Evolutionary conservation across 108 stramenopile genomes (phyloP), one percentile per base, ranked within the genome.

Genomic region (Pinguiococcus pyrenoidosus): DNA sequence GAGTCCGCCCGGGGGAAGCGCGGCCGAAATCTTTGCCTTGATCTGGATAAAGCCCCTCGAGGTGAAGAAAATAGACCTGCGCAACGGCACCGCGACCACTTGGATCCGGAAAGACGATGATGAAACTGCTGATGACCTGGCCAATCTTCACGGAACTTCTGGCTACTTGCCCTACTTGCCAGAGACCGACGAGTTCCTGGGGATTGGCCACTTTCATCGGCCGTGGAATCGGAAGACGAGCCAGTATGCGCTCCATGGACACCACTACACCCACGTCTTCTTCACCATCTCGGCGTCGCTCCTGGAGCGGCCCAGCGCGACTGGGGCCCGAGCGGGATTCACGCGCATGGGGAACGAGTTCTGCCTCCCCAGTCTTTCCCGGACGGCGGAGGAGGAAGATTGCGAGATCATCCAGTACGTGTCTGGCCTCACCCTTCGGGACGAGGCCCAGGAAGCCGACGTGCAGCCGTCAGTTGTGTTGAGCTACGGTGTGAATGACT

Each of bases 11-110:
- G 9, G 59, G 56, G 17, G 37, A 35, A 3, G 29, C 53, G 18
- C 48, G n/a, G n/a, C n/a, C n/a, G n/a, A n/a, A n/a, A n/a, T 84
- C 38, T 72, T 73, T 39, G 64, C 73, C n/a, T 36, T 84, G 39
- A 79, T 78, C 9, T 85, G 84, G 84, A 75, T 82, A 0, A 81
- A 86, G 69, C 84, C 84, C 22, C 78, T 86, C 4, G 81, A 77
- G 0, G 78, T 83, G 3, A 51, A 66, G 0, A 67, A 75, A 39
- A 78, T 85, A n/a, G 47, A 73, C 27, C 24, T 5, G 10, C 4
- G 5, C 4, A 4, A 12, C 26, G 5, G 4, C 24, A 26, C 22
- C 29, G 9, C 46, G 23, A 25, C 6, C 9, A 25, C 22, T 8
- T 8, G 4, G 22, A 10, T 7, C 39, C 25, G 14, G 39, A 9